Percentiles rank a stretch among this genome's conserved stretches.
Evolutionary conservation across 1,284 basidiomycete genomes (phyloP).

Genomic region (Papiliotrema flavescens): DNA sequence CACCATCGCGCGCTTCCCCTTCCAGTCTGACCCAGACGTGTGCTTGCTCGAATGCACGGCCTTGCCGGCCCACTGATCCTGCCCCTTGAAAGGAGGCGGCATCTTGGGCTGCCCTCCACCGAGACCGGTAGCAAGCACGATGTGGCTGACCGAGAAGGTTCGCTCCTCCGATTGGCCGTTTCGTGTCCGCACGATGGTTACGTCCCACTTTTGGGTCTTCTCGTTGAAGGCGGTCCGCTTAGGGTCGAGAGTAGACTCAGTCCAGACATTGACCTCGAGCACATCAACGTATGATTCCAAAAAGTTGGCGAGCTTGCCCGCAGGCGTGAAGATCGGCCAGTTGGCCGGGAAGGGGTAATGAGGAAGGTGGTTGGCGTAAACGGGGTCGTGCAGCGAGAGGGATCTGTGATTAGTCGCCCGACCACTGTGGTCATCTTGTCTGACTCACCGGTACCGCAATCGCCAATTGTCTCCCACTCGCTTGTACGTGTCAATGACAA

Average conservation of each 20-base stretch:
- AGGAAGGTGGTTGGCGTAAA: constrained; percentile 48
- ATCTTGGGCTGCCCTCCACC: constrained; percentile 57
- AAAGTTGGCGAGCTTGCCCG: constrained; percentile 62
- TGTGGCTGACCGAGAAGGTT: constrained; percentile 52
- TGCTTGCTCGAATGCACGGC: constrained; percentile 59
- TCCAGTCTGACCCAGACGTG: constrained; percentile 54
- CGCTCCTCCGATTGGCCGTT: constrained; percentile 47
- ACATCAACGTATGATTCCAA: constrained; percentile 63
- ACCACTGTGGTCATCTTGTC: not conserved
- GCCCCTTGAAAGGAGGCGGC: constrained; percentile 47
- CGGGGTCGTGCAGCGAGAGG: constrained; percentile 62
- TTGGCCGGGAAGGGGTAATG: constrained; percentile 32
- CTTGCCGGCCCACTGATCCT: constrained; percentile 58
- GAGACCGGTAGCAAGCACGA: constrained; percentile 61
- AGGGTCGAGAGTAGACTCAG: constrained; percentile 53
- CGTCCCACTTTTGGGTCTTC: constrained; percentile 56
- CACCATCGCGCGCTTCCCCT: constrained; percentile 60
- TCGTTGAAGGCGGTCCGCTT: constrained; percentile 52
- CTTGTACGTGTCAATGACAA: constrained; percentile 58
- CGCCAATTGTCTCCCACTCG: constrained; percentile 62
- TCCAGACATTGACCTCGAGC: constrained; percentile 66
- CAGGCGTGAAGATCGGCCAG: constrained; percentile 37
- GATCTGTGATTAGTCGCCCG: constrained; percentile 31
- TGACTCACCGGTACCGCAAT: constrained; percentile 53
- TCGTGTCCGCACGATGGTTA: constrained; percentile 51